Percentiles rank a stretch among this genome's conserved stretches.
Conservation (phyloP, 106 monocot species). For the Narthecium ossifragum region DNA sequence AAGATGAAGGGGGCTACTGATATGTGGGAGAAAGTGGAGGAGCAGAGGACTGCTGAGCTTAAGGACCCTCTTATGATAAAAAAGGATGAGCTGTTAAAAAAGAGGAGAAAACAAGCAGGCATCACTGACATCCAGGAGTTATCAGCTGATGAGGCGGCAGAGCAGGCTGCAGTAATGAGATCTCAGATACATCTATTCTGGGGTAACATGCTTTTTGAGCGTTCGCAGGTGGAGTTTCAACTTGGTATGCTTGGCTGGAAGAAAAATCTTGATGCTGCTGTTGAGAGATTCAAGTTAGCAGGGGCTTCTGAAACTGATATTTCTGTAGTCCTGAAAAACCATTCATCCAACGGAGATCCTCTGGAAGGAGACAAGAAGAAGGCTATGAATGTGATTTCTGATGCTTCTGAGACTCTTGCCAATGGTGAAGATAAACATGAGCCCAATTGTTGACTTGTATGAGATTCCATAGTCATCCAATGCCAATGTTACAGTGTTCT, state of each 20-base stretch:
- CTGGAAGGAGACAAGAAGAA: slow-evolving; percentile 42
- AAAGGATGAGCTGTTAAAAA: slow-evolving; percentile 62
- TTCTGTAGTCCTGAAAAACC: slow-evolving; percentile 74
- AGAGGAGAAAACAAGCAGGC: slow-evolving; percentile 42
- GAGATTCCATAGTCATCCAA: too few relatives aligned
- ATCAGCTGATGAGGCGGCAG: slow-evolving; percentile 57
- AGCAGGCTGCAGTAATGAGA: slow-evolving; percentile 81
- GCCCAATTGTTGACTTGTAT: too few relatives aligned
- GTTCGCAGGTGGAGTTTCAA: slow-evolving; percentile 90
- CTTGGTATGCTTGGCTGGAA: slow-evolving; percentile 68
- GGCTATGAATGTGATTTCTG: slow-evolving; percentile 9
- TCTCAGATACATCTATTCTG: slow-evolving; percentile 98
- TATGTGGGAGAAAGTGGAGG: slow-evolving; percentile 98
- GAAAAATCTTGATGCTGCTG: slow-evolving; percentile 74
- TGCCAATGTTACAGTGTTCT: too few relatives aligned
- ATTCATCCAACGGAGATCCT: slow-evolving; percentile 50
- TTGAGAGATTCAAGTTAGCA: slow-evolving; percentile 90
- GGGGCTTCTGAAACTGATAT: slow-evolving; percentile 91
- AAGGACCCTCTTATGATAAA: slow-evolving; percentile 47
- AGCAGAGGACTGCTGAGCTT: slow-evolving; percentile 62
- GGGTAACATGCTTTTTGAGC: slow-evolving; percentile 98
- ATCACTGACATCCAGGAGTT: slow-evolving; percentile 27
- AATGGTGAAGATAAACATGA: slow-evolving; percentile 47
- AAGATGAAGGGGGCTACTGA: slow-evolving; percentile 90
- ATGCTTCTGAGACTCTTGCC: slow-evolving; percentile 6